Evolutionary conservation across 2,329 filamentous ascomycete genomes (phyloP).

Genomic region (Aspergillus floridensis): DNA sequence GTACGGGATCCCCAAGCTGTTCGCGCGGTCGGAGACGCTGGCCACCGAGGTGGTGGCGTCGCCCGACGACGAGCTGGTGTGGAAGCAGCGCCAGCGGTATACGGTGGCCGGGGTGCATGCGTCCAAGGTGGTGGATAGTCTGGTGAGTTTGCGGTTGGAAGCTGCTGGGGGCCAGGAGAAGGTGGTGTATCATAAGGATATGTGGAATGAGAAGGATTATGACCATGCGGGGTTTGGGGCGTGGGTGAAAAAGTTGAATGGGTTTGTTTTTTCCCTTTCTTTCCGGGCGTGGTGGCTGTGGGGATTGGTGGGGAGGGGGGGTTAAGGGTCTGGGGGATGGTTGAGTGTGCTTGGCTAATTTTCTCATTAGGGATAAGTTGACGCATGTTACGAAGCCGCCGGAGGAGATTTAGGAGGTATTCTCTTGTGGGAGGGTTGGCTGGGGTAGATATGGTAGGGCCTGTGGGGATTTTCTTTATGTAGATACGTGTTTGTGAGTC

Average conservation of each 20-base stretch:
- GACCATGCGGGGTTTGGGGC: slow-evolving; percentile 10
- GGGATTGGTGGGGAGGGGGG: too few species aligned
- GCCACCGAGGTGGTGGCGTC: slow-evolving; percentile 6
- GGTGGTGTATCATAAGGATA: slow-evolving; percentile 17
- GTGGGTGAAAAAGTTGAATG: slow-evolving; percentile 13
- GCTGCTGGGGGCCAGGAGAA: neutral
- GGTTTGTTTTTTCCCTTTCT: neutral
- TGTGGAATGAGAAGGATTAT: slow-evolving; percentile 13
- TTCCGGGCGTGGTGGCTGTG: too few species aligned
- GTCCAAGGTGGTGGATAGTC: slow-evolving; percentile 8
- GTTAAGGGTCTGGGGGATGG: neutral
- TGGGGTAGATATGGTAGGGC: too few species aligned
- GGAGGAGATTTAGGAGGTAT: neutral
- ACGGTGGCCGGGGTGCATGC: slow-evolving; percentile 5
- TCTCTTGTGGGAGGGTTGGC: neutral
- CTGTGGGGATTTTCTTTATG: neutral
- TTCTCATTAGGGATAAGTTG: slow-evolving; percentile 9
- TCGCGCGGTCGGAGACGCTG: slow-evolving; percentile 10
- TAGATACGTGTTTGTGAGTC: too few species aligned
- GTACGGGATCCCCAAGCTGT: slow-evolving; percentile 14
- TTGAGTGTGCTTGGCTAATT: neutral
- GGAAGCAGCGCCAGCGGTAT: slow-evolving; percentile 14
- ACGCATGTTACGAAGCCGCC: slow-evolving; percentile 11
- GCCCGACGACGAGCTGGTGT: slow-evolving; percentile 5
- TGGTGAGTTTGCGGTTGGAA: slow-evolving; percentile 8